phyloP scores from a whole-genome alignment of 208 protist species.

The Wallacemonas sp. region DNA sequence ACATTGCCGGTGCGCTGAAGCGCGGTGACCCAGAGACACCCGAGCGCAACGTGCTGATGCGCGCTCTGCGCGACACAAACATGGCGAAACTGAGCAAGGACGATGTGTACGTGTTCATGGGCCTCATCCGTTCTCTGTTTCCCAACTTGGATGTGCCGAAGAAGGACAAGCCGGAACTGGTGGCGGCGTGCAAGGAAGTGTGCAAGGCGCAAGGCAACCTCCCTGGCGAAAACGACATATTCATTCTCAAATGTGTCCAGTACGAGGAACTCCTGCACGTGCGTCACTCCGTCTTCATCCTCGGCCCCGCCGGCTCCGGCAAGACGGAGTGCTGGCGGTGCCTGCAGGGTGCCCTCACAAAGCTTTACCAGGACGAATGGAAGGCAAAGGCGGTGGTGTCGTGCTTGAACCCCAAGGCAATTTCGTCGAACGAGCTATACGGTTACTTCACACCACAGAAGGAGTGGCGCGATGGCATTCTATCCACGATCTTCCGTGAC shows the following conservation, averaged over 20 bases:
- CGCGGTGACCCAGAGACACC: slow-evolving; percentile 93
- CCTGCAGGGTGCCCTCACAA: slow-evolving; percentile 91
- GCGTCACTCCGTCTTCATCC: slow-evolving; percentile 98
- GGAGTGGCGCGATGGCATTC: slow-evolving; percentile 97
- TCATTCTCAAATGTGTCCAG: slow-evolving; percentile 98
- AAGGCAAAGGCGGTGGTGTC: slow-evolving; percentile 91
- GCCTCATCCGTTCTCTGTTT: slow-evolving; percentile 97
- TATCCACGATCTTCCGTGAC: slow-evolving; percentile 95
- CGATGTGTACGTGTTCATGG: slow-evolving; percentile 98
- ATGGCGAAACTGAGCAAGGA: slow-evolving; percentile 98
- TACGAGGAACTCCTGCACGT: slow-evolving; percentile 98
- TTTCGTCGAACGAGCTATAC: slow-evolving; percentile 98
- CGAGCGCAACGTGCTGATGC: slow-evolving; percentile 97
- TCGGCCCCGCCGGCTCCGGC: slow-evolving; percentile 95
- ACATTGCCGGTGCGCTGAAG: slow-evolving; percentile 96
- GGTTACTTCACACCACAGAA: slow-evolving; percentile 97
- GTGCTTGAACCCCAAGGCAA: slow-evolving; percentile 98
- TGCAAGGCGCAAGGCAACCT: slow-evolving; percentile 91
- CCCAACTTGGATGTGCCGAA: slow-evolving; percentile 95
- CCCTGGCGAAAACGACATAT: slow-evolving; percentile 97
- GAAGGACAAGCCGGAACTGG: slow-evolving; percentile 93
- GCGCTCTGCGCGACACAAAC: slow-evolving; percentile 97
- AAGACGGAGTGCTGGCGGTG: slow-evolving; percentile 97
- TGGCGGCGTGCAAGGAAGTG: slow-evolving; percentile 89
- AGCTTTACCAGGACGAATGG: slow-evolving; percentile 89